phyloP scores from a whole-genome alignment of 352 stramenopile genomes.

The Globisporangium carolinianum region DNA sequence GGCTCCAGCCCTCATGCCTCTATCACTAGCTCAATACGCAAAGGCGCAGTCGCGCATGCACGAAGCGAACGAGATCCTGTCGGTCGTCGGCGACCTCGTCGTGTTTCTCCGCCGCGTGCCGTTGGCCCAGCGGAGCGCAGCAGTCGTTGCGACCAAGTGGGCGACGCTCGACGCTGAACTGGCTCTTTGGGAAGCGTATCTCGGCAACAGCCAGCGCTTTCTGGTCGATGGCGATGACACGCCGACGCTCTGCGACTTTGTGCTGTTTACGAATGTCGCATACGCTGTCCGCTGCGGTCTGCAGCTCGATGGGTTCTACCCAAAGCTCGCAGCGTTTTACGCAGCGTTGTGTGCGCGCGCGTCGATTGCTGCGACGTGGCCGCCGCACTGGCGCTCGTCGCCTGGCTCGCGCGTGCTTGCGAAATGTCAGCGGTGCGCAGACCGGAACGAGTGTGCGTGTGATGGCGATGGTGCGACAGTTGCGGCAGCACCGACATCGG shows the following conservation, averaged over 20 bases:
- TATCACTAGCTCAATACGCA: constrained; percentile 40
- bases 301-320: constrained; percentile 76
- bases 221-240: constrained; percentile 57
- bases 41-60: constrained; percentile 72
- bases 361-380: constrained; percentile 76
- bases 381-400: constrained; percentile 75
- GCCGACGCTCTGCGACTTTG: constrained; percentile 74
- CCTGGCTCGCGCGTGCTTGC: constrained; percentile 72
- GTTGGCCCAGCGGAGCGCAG: constrained; percentile 41
- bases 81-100: constrained; percentile 71
- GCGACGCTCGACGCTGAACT: constrained; percentile 59
- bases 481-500: too few relatives aligned
- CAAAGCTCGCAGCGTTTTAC: constrained; percentile 73
- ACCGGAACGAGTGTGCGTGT: constrained; percentile 16
- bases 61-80: constrained; percentile 81
- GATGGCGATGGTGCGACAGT: too few relatives aligned
- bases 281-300: constrained; percentile 82
- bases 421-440: constrained; percentile 64
- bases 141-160: constrained; percentile 68
- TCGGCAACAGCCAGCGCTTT: constrained; percentile 32
- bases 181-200: constrained; percentile 70
- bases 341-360: constrained; percentile 56
- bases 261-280: constrained; percentile 81
- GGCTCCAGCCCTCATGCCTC: constrained; percentile 37
- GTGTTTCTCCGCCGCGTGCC: constrained; percentile 75